Percentiles rank a stretch among this genome's conserved stretches.
Conservation (phyloP, 371 early-diverging fungal species). For the Rhizopus arrhizus region DNA sequence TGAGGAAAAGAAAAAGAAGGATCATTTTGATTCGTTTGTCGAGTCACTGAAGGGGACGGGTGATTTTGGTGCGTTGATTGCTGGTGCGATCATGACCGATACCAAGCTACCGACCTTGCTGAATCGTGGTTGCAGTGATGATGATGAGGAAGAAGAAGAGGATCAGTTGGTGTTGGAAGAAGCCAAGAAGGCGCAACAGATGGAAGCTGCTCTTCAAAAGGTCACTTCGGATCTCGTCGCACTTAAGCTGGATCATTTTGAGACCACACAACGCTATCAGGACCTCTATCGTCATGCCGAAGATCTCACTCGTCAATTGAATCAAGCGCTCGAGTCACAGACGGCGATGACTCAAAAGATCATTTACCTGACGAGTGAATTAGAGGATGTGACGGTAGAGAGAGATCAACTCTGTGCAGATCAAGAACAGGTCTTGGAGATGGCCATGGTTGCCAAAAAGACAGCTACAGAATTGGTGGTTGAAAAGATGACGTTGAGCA, state of each 20-base stretch:
- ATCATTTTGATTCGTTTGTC: constrained; percentile 39
- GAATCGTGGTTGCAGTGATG: neutral
- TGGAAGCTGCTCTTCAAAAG: constrained; percentile 25
- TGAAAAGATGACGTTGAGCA: constrained; percentile 38
- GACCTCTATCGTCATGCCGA: constrained; percentile 43
- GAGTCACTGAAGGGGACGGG: constrained; percentile 44
- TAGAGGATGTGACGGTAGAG: constrained; percentile 33
- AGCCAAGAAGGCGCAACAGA: neutral
- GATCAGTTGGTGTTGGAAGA: neutral
- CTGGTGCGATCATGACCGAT: constrained; percentile 25
- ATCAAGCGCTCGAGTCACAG: constrained; percentile 24
- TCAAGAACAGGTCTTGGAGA: constrained; percentile 40
- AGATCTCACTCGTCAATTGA: constrained; percentile 28
- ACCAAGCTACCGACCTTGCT: neutral
- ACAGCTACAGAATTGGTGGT: constrained; percentile 43
- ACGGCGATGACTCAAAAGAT: constrained; percentile 24
- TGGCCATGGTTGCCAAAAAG: constrained; percentile 43
- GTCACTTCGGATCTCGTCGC: constrained; percentile 45
- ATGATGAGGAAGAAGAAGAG: constrained; percentile 19
- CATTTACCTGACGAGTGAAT: constrained; percentile 28
- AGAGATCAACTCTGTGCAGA: constrained; percentile 41
- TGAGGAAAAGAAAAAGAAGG: constrained; percentile 5
- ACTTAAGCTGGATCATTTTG: constrained; percentile 41
- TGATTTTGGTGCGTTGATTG: constrained; percentile 51
- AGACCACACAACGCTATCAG: constrained; percentile 48